Conservation (phyloP, 805 yeast genomes). For the Pichia occidentalis region DNA sequence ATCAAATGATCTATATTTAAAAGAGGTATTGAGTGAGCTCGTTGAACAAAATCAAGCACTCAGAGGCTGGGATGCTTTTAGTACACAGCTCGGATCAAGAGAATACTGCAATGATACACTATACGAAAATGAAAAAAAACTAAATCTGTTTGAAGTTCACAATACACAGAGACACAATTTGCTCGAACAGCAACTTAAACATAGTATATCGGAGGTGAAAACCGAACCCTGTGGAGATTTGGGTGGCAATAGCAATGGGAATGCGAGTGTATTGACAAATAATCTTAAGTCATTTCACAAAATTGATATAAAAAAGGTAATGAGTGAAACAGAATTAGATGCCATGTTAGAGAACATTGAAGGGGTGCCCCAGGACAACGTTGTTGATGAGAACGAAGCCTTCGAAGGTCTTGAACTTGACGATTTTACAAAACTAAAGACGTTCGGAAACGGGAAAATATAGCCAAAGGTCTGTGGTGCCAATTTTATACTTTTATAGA, state of each 20-base stretch:
- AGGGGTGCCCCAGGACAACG: no score
- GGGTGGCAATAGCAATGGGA: neutral
- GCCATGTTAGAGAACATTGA: conserved; percentile 13
- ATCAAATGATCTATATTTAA: conserved; percentile 10
- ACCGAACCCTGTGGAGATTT: neutral
- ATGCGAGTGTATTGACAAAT: conserved; percentile 3
- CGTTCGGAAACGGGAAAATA: conserved; percentile 8
- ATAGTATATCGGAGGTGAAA: neutral
- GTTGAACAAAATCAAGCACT: neutral
- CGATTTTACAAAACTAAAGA: conserved; percentile 18
- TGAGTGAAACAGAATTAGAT: conserved; percentile 12
- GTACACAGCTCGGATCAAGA: neutral
- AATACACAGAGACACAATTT: neutral
- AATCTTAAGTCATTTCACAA: conserved; percentile 1
- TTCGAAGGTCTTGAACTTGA: conserved; percentile 18
- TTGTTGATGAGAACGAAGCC: conserved; percentile 12
- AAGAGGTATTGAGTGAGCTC: conserved; percentile 7
- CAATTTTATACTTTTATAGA: no score
- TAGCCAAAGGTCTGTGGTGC: no score
- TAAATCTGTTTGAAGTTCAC: conserved; percentile 4
- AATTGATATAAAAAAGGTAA: conserved; percentile 11
- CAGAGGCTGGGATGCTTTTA: conserved; percentile 9
- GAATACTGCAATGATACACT: conserved; percentile 1
- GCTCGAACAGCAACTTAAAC: neutral
- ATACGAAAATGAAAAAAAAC: conserved; percentile 8